Evolutionary conservation across 2,329 filamentous ascomycete species (phyloP), one percentile per base, ranked within the genome.

Genomic region (Ramularia collo-cygni): DNA sequence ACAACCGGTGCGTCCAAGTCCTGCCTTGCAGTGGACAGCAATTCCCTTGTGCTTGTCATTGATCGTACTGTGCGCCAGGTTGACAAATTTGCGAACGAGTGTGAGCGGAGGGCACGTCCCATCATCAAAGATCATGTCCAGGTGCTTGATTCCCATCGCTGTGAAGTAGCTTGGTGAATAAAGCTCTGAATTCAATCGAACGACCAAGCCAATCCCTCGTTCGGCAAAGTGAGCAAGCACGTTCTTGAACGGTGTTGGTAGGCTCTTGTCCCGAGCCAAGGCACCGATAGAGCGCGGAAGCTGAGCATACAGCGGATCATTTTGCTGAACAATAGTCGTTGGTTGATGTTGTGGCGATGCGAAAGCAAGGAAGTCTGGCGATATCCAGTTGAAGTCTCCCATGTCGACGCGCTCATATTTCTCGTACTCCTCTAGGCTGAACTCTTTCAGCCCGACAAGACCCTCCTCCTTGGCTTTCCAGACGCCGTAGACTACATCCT

Each of bases 111-210:
- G 92, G 63, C 92, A 98, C 3, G 92, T 98, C 50, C 92, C 92
- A 56, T 98, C 92, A 58, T 96, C 92, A 59, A 98, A 98, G 58
- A 98, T 96, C 92, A 98, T 98, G 67, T 98, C 92, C 28, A 96
- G 73, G 61, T 98, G 92, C 56, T 88, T 82, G 58, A 98, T 96
- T 19, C 90, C 90, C 37, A 98, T 73, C 3, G 89, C 86, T 49
- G 90, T 92, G 64, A 98, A 98, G 69, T 90, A 95, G n/a, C 88
- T 89, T 1, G 92, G 85, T 1, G 86, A 94, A 71, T 98, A 98
- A 6, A 98, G 77, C 52, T 89, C 85, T 0, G 89, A 96, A 70
- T 98, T 98, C 49, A 98, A 72, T 29, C 92, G 83, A 29, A 98
- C 92, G 3, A 98, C 90, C 3, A 98, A 74, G 21, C 92, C 92